Conservation (phyloP, 2,329 filamentous ascomycete species). For the Colletotrichum agaves region DNA sequence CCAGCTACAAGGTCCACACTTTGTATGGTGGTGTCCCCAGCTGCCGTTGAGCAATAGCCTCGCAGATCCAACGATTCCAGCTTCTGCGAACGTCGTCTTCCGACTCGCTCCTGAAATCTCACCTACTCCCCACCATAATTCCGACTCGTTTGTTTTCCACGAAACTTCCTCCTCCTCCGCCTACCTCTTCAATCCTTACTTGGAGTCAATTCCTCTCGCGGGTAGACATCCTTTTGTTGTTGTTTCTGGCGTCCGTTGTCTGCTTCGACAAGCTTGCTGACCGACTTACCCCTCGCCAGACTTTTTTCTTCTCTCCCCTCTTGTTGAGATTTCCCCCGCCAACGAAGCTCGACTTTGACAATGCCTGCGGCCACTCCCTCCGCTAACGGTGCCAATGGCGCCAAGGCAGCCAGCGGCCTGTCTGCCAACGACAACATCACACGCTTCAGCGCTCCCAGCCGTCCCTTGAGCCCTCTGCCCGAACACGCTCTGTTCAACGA, state of each 20-base stretch:
- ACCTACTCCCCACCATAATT: slow-evolving; percentile 38
- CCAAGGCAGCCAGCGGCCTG: slow-evolving; percentile 56
- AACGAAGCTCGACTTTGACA: slow-evolving; percentile 45
- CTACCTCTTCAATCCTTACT: slow-evolving; percentile 27
- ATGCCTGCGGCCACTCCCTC: slow-evolving; percentile 62
- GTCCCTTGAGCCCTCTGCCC: slow-evolving; percentile 88
- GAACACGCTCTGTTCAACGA: slow-evolving; percentile 95
- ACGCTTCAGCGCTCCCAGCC: slow-evolving; percentile 92
- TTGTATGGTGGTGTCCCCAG: slow-evolving; percentile 41
- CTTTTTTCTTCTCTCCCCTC: slow-evolving; percentile 32
- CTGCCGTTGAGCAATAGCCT: slow-evolving; percentile 39
- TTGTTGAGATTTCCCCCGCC: slow-evolving; percentile 32
- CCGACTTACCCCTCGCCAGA: slow-evolving; percentile 37
- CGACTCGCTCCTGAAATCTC: slow-evolving; percentile 38
- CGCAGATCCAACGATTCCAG: slow-evolving; percentile 40
- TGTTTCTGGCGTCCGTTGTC: slow-evolving; percentile 36
- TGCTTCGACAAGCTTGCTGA: slow-evolving; percentile 38
- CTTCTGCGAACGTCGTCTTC: slow-evolving; percentile 38
- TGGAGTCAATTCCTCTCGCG: slow-evolving; percentile 22
- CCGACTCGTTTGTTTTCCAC: slow-evolving; percentile 35
- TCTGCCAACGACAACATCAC: slow-evolving; percentile 99
- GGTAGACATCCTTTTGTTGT: slow-evolving; percentile 29
- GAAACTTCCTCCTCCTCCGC: slow-evolving; percentile 36
- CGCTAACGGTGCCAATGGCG: slow-evolving; percentile 61
- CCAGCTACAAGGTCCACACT: slow-evolving; percentile 39